Conservation (phyloP, 441 rosid species). For the Raphanus hybrid region DNA sequence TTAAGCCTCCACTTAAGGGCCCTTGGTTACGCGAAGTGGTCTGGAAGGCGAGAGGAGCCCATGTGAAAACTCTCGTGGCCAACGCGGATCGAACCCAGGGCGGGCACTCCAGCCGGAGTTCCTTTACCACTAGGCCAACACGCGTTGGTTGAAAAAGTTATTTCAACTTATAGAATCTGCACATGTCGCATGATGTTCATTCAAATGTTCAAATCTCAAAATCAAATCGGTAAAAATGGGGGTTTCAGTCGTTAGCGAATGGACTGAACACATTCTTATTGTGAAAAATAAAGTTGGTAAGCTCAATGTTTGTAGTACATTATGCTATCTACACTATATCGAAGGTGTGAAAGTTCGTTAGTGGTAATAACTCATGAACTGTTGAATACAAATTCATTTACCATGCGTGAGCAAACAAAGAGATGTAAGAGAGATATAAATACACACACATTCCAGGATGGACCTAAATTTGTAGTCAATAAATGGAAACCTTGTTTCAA, state of each 20-base stretch:
- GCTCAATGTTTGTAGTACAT: slow-evolving; percentile 6
- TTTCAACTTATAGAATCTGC: neutral
- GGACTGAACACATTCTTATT: slow-evolving; percentile 6
- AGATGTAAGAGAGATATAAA: slow-evolving; percentile 10
- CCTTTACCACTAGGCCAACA: too few species aligned
- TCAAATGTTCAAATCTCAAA: neutral
- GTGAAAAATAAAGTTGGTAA: neutral
- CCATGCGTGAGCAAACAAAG: slow-evolving; percentile 6
- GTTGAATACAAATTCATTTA: neutral
- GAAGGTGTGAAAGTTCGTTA: neutral
- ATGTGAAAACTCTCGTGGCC: too few species aligned
- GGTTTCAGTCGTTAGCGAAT: neutral
- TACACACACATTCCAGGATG: slow-evolving; percentile 21
- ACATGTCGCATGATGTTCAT: neutral
- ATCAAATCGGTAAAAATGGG: neutral
- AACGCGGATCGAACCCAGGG: too few species aligned
- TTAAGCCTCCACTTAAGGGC: too few species aligned
- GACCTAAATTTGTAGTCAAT: slow-evolving; percentile 27
- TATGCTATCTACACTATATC: neutral
- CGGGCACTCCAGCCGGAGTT: too few species aligned
- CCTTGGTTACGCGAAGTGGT: too few species aligned
- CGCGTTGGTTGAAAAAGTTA: neutral
- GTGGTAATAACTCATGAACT: slow-evolving; percentile 13
- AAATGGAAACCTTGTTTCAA: slow-evolving; percentile 25
- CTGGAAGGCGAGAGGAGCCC: too few species aligned